Evolutionary conservation across 2,329 filamentous ascomycete genomes (phyloP).

Genomic region (Lomentospora prolificans): DNA sequence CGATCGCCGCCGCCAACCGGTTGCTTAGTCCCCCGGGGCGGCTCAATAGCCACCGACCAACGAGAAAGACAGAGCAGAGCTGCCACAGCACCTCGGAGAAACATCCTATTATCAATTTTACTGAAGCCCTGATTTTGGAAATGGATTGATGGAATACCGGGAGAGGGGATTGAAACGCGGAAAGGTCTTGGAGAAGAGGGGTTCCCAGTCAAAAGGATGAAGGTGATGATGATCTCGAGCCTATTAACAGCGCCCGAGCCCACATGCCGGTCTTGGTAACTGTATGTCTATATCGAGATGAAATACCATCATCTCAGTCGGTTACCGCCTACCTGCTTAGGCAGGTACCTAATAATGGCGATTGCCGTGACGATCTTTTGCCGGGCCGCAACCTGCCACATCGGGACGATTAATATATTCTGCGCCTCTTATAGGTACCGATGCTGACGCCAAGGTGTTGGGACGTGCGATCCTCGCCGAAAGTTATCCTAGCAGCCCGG

Average conservation of each 20-base stretch:
- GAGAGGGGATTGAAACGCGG: no score
- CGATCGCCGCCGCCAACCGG: constrained; percentile 46
- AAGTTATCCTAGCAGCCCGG: no score
- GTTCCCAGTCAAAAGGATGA: no score
- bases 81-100: neutral
- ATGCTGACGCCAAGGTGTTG: no score
- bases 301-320: neutral
- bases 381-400: neutral
- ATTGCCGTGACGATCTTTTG: neutral
- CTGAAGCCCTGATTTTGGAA: no score
- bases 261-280: neutral
- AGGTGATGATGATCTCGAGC: no score
- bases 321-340: neutral
- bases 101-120: no score
- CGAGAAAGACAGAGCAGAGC: neutral
- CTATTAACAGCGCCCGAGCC: no score
- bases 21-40: constrained; percentile 42
- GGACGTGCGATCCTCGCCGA: no score
- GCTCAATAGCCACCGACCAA: constrained; percentile 29
- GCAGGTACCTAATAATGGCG: neutral
- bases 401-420: neutral
- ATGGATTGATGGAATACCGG: no score
- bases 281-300: neutral
- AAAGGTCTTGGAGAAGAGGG: no score
- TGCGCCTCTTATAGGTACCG: no score